phyloP scores from a whole-genome alignment of 352 stramenopile species.

The Globisporangium paddicum region DNA sequence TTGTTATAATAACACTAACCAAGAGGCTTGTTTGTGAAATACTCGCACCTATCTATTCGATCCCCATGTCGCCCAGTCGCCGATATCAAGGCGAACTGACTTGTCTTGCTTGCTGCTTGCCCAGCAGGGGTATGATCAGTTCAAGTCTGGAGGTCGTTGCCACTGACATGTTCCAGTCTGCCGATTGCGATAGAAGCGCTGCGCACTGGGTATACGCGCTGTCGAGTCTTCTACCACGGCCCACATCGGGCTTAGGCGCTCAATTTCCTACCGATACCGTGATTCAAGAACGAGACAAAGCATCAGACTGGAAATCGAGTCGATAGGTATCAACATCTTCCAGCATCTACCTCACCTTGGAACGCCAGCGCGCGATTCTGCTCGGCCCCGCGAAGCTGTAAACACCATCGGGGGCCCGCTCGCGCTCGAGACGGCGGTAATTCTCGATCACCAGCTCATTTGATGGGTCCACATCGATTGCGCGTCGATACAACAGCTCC shows the following conservation, averaged over 20 bases:
- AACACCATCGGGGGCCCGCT: constrained; percentile 40
- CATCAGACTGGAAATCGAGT: neutral
- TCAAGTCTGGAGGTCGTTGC: constrained; percentile 7
- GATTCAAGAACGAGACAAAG: neutral
- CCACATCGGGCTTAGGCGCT: constrained; percentile 22
- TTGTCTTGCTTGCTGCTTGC: too few relatives aligned
- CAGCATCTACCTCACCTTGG: constrained; percentile 25
- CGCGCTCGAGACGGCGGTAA: constrained; percentile 47
- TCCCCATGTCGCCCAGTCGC: neutral
- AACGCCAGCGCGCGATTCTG: constrained; percentile 35
- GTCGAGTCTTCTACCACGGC: constrained; percentile 39
- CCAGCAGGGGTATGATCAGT: neutral
- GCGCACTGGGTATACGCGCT: constrained; percentile 18
- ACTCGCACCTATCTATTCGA: neutral
- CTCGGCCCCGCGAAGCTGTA: constrained; percentile 48
- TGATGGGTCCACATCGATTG: constrained; percentile 40
- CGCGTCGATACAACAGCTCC: constrained; percentile 58
- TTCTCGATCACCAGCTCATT: constrained; percentile 57
- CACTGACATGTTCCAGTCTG: constrained; percentile 35
- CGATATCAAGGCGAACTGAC: too few relatives aligned
- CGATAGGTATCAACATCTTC: constrained; percentile 12
- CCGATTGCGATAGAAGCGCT: constrained; percentile 42
- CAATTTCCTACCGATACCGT: constrained; percentile 14
- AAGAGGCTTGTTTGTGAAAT: neutral
- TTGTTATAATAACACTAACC: neutral